Base-by-base conservation (phyloP, 768 basidiomycete species). In the Russula lepida region DNA sequence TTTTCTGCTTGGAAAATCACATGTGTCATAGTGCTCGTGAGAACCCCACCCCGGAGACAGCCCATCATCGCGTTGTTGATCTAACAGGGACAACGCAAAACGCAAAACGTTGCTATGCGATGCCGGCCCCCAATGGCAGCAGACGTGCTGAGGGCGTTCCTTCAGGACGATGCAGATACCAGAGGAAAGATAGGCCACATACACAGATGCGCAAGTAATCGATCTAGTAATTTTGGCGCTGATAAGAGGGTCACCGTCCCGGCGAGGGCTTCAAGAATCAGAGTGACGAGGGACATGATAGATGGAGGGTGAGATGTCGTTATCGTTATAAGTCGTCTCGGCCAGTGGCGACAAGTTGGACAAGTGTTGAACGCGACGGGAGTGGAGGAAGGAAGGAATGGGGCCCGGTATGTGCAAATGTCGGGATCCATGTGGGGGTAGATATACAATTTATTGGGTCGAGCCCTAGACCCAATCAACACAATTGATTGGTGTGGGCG, bases 111-210 rank as follows among this genome's bases (percentile, higher is more conserved):
- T 15, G 27, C 46, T 63, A 63, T n/a, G 62, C 56, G 30, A 63
- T 63, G 37, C 62, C 62, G 2, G 62, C 56, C 1, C 61, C 61
- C 4, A 62, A 54, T 9, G 62, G 62, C 25, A 63, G 25, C 1
- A 63, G 5, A 46, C 35, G 46, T 13, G 62, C 62, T 63, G 4
- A 11, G 32, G 30, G 46, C 12, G 25, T 4, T 30, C 13, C 5
- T n/a, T 32, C 5, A 58, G 21, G n/a, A 33, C 46, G 27, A 33
- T 0, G 23, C 15, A 8, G 15, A 7, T 11, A 27, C 7, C 9
- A 27, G 39, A 15, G 19, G 39, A 30, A 2, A 6, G 15, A 4
- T 3, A 4, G 30, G 35, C 0, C 6, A 27, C 62, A 32, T 47
- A 63, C 62, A 49, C 6, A 63, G 52, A 3, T 32, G 62, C 2